phyloP scores from a whole-genome alignment of 495 filamentous ascomycete genomes.

The Aspergillus nanangensis region DNA sequence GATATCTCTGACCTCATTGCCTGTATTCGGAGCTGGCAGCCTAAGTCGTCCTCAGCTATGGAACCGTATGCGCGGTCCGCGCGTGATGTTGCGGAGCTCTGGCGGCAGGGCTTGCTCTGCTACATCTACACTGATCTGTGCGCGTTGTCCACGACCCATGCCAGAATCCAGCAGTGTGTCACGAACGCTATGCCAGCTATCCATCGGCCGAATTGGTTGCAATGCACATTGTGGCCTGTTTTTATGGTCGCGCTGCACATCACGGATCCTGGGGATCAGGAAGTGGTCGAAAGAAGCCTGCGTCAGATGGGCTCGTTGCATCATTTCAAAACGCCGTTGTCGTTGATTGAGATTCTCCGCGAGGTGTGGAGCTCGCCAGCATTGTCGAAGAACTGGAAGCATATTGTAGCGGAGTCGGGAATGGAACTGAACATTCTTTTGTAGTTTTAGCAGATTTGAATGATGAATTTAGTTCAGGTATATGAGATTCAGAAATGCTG shows the following conservation, averaged over 20 bases:
- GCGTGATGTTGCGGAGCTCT: slow-evolving; percentile 1
- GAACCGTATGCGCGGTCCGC: slow-evolving; percentile 1
- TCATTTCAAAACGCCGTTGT: slow-evolving; percentile 5
- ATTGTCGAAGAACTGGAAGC: not conserved
- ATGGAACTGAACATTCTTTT: slow-evolving; percentile 10
- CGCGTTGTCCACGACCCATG: not conserved
- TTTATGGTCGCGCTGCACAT: slow-evolving; percentile 10
- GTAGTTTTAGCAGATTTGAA: not conserved
- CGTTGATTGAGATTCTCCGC: not conserved
- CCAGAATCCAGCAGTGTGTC: not conserved
- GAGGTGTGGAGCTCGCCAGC: slow-evolving; percentile 2
- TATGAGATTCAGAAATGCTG: too few species aligned
- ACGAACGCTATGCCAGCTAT: not conserved
- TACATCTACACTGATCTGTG: slow-evolving; percentile 6
- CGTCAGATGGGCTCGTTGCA: slow-evolving; percentile 1
- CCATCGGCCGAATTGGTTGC: slow-evolving; percentile 2
- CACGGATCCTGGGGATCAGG: not conserved
- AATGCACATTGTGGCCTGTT: slow-evolving; percentile 4
- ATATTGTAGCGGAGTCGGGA: slow-evolving; percentile 4
- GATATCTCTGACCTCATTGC: too few species aligned
- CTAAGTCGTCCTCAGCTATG: not conserved
- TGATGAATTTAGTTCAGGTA: too few species aligned
- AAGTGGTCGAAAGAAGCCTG: not conserved
- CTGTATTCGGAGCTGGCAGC: slow-evolving; percentile 4
- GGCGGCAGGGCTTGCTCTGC: slow-evolving; percentile 8